Evolutionary conservation across 2,329 filamentous ascomycete genomes (phyloP).

Genomic region (Exophiala aquamarina): DNA sequence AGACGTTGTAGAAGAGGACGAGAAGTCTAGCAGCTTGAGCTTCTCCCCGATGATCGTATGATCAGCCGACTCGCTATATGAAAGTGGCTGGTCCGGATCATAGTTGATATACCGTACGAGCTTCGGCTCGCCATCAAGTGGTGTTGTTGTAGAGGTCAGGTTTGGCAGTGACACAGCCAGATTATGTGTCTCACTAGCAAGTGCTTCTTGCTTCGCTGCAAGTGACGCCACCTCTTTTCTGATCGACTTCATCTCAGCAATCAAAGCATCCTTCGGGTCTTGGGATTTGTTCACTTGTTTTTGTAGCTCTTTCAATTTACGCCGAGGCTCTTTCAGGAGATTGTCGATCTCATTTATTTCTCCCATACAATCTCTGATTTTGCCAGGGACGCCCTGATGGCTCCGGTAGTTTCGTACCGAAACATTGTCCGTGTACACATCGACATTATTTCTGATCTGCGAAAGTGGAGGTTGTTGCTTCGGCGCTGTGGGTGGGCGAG

Average conservation of each 20-base stretch:
- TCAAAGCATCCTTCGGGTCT: constrained; percentile 25
- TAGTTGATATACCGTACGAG: constrained; percentile 74
- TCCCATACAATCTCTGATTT: constrained; percentile 45
- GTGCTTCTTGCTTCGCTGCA: constrained; percentile 31
- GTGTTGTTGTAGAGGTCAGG: constrained; percentile 74
- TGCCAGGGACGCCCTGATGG: constrained; percentile 52
- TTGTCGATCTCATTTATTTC: constrained; percentile 40
- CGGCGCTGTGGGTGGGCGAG: constrained; percentile 69
- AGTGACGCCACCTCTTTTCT: constrained; percentile 29
- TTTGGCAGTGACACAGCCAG: constrained; percentile 83
- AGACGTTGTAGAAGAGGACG: constrained; percentile 73
- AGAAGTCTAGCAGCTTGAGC: constrained; percentile 89
- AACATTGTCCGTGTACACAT: constrained; percentile 80
- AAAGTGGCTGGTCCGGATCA: constrained; percentile 49
- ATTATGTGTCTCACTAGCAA: constrained; percentile 31
- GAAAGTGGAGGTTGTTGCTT: constrained; percentile 80
- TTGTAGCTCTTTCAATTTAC: constrained; percentile 46
- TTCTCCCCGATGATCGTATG: constrained; percentile 85
- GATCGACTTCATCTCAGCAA: constrained; percentile 20
- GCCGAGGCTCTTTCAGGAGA: constrained; percentile 40
- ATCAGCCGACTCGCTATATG: constrained; percentile 50
- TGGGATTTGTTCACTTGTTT: constrained; percentile 39
- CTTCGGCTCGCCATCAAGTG: constrained; percentile 55
- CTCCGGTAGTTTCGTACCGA: constrained; percentile 76
- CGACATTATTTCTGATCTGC: constrained; percentile 82